Evolutionary conservation across 2,329 filamentous ascomycete species (phyloP).

Genomic region (Aspergillus pseudoglaucus): DNA sequence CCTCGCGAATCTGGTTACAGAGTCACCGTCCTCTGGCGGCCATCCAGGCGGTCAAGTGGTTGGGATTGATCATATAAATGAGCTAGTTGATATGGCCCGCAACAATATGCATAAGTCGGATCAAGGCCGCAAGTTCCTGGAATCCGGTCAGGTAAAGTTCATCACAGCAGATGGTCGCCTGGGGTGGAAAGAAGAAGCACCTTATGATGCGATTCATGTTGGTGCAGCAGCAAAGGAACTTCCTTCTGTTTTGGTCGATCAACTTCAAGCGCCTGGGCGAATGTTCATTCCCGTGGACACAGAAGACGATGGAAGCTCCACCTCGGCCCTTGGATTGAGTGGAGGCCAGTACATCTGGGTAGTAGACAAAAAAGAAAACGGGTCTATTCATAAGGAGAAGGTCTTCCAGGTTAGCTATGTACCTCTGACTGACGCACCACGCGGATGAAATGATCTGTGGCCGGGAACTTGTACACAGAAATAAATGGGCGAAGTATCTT

Average conservation of each 20-base stretch:
- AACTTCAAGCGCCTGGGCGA: conserved; percentile 71
- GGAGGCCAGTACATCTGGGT: conserved; percentile 55
- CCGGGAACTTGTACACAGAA: neutral
- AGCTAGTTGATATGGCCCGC: conserved; percentile 56
- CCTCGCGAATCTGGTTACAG: conserved; percentile 64
- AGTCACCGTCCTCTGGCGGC: conserved; percentile 12
- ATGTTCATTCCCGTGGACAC: conserved; percentile 59
- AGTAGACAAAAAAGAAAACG: conserved; percentile 56
- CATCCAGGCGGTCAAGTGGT: conserved; percentile 50
- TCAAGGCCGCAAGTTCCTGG: conserved; percentile 55
- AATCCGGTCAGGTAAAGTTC: conserved; percentile 61
- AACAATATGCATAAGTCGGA: conserved; percentile 60
- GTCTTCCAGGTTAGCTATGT: conserved; percentile 59
- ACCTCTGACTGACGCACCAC: conserved; percentile 56
- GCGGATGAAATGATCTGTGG: conserved; percentile 12
- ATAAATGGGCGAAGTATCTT: neutral
- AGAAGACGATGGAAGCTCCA: conserved; percentile 25
- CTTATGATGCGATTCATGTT: conserved; percentile 93
- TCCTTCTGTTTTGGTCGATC: conserved; percentile 65
- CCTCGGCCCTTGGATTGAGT: conserved; percentile 14
- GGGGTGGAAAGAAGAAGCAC: conserved; percentile 53
- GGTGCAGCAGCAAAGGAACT: conserved; percentile 74
- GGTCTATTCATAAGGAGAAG: conserved; percentile 50
- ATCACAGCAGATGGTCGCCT: conserved; percentile 67
- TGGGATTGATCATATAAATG: conserved; percentile 67